Conservation (phyloP, 345 rosid species). For the Raphanus sativus region DNA sequence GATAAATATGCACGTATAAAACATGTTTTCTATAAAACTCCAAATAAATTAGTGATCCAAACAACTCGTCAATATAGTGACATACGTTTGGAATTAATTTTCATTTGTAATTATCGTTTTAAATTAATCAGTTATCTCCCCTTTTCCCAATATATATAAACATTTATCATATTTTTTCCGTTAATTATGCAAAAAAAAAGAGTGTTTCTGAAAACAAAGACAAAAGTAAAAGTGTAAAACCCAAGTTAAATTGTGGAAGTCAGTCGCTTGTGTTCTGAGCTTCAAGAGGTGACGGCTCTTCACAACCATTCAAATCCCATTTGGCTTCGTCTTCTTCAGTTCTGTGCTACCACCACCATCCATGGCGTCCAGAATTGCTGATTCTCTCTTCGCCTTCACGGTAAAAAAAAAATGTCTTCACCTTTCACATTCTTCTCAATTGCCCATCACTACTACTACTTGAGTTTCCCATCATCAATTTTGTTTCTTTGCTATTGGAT, state of each 20-base stretch:
- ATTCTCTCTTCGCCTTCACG: conserved; percentile 57
- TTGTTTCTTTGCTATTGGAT: conserved; percentile 31
- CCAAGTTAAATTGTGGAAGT: neutral
- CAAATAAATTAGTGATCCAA: conserved; percentile 2
- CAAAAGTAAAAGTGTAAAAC: neutral
- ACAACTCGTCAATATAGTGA: conserved; percentile 27
- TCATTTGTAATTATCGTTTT: neutral
- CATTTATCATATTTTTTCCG: too few species aligned
- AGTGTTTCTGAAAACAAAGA: neutral
- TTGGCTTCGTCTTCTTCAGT: conserved; percentile 24
- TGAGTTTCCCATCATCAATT: conserved; percentile 23
- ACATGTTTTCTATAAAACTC: conserved; percentile 19
- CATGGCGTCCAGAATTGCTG: conserved; percentile 73
- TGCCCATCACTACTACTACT: conserved; percentile 7
- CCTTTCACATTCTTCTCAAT: neutral
- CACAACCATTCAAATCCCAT: conserved; percentile 30
- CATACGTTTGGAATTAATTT: neutral
- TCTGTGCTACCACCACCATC: conserved; percentile 33
- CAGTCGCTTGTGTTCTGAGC: neutral
- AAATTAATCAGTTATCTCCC: neutral
- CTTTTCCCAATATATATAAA: too few species aligned
- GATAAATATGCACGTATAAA: conserved; percentile 7
- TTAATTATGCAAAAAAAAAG: neutral
- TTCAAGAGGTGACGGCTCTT: conserved; percentile 32
- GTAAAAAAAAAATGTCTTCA: conserved; percentile 33